Conservation (phyloP, 2,329 filamentous ascomycete genomes). For the Cadophora malorum region DNA sequence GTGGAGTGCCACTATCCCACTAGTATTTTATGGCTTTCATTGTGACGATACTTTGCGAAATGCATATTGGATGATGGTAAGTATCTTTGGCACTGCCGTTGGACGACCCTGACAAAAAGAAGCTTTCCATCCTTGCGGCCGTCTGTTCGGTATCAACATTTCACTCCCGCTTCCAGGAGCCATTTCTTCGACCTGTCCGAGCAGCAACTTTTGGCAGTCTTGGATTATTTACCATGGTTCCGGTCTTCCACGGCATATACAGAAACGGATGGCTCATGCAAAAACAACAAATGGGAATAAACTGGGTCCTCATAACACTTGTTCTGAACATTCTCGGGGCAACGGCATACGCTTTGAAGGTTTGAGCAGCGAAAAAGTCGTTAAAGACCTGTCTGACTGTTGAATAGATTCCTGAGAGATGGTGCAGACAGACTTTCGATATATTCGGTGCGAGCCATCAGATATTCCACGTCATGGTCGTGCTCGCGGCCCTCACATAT, state of each 20-base stretch:
- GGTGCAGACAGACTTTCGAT: conserved; percentile 53
- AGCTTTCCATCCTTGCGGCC: conserved; percentile 45
- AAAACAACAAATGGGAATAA: conserved; percentile 49
- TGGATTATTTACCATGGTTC: conserved; percentile 50
- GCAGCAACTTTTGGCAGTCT: conserved; percentile 51
- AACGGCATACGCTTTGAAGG: conserved; percentile 48
- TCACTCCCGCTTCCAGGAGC: conserved; percentile 48
- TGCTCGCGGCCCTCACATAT: conserved; percentile 50
- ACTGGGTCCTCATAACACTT: conserved; percentile 49
- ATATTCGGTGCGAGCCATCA: conserved; percentile 56
- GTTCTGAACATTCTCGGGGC: conserved; percentile 49
- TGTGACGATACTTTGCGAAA: conserved; percentile 46
- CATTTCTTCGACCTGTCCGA: conserved; percentile 48
- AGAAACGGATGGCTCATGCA: conserved; percentile 46
- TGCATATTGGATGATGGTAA: conserved; percentile 48
- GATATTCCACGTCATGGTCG: conserved; percentile 55
- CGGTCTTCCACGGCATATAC: conserved; percentile 49
- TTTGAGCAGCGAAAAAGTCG: conserved; percentile 25
- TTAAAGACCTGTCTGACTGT: conserved; percentile 16
- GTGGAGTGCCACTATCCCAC: conserved; percentile 65
- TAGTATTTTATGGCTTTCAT: conserved; percentile 62
- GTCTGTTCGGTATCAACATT: conserved; percentile 50
- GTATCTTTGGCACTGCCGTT: background rate
- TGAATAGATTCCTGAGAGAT: conserved; percentile 52
- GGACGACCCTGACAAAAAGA: conserved; percentile 8